phyloP scores from a whole-genome alignment of 2,329 filamentous ascomycete genomes.

The Xylaria sp. region DNA sequence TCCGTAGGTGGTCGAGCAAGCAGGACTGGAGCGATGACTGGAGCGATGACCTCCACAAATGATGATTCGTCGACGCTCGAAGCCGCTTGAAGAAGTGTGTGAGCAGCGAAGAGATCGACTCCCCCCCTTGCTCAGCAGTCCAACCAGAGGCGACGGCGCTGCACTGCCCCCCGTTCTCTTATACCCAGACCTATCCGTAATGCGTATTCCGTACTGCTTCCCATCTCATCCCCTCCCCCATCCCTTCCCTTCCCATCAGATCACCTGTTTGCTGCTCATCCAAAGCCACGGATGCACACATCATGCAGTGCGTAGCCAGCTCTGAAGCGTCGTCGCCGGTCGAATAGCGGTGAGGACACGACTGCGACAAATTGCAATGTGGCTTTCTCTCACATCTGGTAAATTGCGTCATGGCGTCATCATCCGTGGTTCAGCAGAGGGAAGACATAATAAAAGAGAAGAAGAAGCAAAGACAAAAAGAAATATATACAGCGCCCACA shows the following conservation, averaged over 20 bases:
- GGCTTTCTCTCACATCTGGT: not conserved
- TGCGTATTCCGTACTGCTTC: not conserved
- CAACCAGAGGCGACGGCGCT: slow-evolving; percentile 1
- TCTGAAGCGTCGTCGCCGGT: slow-evolving; percentile 10
- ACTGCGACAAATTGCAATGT: not conserved
- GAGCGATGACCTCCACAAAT: not conserved
- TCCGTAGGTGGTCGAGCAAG: no score
- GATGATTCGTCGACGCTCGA: not conserved
- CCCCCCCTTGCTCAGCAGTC: not conserved
- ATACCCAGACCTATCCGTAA: not conserved
- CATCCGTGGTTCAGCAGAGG: not conserved
- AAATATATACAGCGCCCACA: not conserved
- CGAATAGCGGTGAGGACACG: slow-evolving; percentile 15
- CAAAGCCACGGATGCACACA: slow-evolving; percentile 13
- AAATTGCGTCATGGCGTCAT: slow-evolving; percentile 14
- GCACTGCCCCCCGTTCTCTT: slow-evolving; percentile 13
- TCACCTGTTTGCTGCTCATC: slow-evolving; percentile 14
- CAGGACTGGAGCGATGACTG: no score
- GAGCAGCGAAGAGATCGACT: not conserved
- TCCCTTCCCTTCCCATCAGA: not conserved
- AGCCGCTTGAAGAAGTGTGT: not conserved
- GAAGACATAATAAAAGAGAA: not conserved
- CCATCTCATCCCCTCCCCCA: not conserved
- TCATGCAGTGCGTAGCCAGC: slow-evolving; percentile 12
- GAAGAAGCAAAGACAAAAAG: slow-evolving; percentile 1